Base-by-base conservation (phyloP, 176 grass and related monocot species). In the Cocos nucifera region DNA sequence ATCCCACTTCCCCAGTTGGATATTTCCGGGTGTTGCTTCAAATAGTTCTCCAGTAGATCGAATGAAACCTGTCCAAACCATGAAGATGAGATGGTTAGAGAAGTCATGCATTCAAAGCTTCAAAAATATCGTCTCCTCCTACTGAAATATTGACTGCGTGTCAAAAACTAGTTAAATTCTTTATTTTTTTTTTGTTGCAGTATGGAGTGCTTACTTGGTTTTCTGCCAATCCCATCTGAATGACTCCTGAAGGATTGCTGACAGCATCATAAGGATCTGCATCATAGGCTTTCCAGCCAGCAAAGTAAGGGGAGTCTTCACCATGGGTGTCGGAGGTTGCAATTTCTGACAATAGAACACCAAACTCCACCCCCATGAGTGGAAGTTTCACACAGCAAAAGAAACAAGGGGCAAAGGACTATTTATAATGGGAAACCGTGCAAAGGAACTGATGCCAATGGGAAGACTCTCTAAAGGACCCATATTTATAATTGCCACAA, bases 11-110 rank as follows among this genome's bases (percentile, higher is more conserved):
- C 64, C 50, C 61, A 81, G 22, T 58, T 69, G 2, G 79, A 72
- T 0, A 75, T 85, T 57, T 89, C 85, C 1, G 79, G 85, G 58
- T 89, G 86, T 50, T 81, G 69, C 69, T 66, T 4, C 12, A 89
- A 72, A 67, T 86, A 95, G 6, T 66, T 76, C 56, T 95, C 90
- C 8, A 95, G 78, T 49, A 95, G 90, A 50, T 89, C 82, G 77
- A 89, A 95, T 50, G 90, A 95, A 15, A 89, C 83, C 86, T 89
- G 48, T 29, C 27, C 4, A 19, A 71, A 28, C 27, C 27, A 28
- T 28, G 4, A 28, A 28, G 27, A 5, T 3, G 27, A 0, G 32
- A 39, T 10, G 32, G 32, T 39, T 39, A 39, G 32, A 39, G 8
- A 39, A 39, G 32, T 39, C 32, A 39, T 39, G 32, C 1, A 39